phyloP scores from a whole-genome alignment of 2,329 filamentous ascomycete genomes.

The Botrytis elliptica region DNA sequence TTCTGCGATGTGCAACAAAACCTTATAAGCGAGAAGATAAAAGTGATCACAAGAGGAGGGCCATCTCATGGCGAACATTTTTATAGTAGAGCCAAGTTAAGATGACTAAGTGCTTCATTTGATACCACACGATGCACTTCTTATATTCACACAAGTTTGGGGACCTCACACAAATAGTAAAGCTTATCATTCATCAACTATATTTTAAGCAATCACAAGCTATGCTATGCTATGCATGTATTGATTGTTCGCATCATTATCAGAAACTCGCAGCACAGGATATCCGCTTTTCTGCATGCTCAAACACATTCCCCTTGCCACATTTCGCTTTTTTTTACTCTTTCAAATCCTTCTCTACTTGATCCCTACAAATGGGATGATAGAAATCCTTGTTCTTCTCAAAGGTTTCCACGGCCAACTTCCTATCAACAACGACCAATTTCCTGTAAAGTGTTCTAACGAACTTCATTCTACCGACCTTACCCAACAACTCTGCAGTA shows the following conservation, averaged over 20 bases:
- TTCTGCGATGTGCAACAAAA: too few relatives aligned
- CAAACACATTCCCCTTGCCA: neutral
- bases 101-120: neutral
- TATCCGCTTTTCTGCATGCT: constrained; percentile 1
- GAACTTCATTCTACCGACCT: constrained; percentile 95
- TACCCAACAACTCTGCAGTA: constrained; percentile 71
- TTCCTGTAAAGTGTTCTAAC: constrained; percentile 80
- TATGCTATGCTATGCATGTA: neutral
- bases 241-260: neutral
- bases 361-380: constrained; percentile 83
- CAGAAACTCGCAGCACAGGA: neutral
- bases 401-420: constrained; percentile 78
- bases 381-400: constrained; percentile 89
- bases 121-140: too few relatives aligned
- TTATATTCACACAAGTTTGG: too few relatives aligned
- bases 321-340: neutral
- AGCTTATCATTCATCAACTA: neutral
- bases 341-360: constrained; percentile 80
- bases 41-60: too few relatives aligned
- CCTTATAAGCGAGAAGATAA: too few relatives aligned
- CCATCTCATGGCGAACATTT: too few relatives aligned
- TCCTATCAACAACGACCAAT: constrained; percentile 70
- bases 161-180: neutral
- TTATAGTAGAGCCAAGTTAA: neutral
- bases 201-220: neutral